Evolutionary conservation across 129 eudicot species (phyloP), one percentile per base, ranked within the genome.

Genomic region (Pittosporum tobira): DNA sequence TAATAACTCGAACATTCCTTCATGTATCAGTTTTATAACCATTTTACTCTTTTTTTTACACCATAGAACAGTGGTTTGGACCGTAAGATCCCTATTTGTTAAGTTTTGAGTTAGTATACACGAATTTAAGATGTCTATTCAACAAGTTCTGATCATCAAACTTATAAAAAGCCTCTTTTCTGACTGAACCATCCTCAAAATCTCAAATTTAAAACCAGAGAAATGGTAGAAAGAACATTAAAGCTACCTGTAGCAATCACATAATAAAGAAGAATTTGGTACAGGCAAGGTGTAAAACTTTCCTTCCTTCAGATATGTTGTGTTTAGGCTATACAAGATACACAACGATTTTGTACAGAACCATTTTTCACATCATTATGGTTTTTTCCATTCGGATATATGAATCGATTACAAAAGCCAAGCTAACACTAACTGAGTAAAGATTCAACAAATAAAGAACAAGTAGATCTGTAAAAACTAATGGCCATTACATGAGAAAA

Each of bases 361-460:
- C 75, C 69, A 44, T 64, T 51, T 66, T 65, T 68, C 45, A 44
- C 51, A 57, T 60, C 23, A 71, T 66, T 71, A 43, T 29, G 25
- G 38, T 49, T 52, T 53, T 45, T 24, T 34, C 62, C 69, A 23
- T 74, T 69, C 55, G 25, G 45, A 26, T 26, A 27, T 29, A 57
- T 59, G 25, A 10, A 49, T 19, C 59, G 46, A 42, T 49, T 34
- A 52, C 25, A 57, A 54, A 74, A 11, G 6, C 40, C 59, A 53
- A 8, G 59, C 18, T 10, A 0, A 22, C 28, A 44, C 65, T 0
- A 20, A 62, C 0, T 25, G 31, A 3, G n/a, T 20, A 62, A 16
- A 61, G 48, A 57, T 55, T 69, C 57, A 78, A 78, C 47, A 61
- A 69, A 62, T 73, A 73, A 62, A 56, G 37, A 69, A 70, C 62